Percentiles rank a stretch among this genome's conserved stretches.
phyloP scores from a whole-genome alignment of 805 yeast species.

The Tetrapisispora nanseiensis region DNA sequence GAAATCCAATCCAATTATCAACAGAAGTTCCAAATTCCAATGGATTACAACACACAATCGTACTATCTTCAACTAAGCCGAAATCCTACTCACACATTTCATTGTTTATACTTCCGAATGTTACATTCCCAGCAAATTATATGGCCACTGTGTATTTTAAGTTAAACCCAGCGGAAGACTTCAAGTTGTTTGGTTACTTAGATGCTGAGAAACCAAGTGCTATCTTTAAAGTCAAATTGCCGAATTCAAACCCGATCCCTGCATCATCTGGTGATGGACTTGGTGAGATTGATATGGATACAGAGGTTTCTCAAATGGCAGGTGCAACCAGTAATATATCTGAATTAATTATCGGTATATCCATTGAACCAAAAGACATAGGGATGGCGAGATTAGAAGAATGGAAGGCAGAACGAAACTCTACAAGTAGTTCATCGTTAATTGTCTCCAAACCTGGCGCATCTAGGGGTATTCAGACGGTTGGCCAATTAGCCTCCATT shows the following conservation, averaged over 20 bases:
- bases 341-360: conserved; percentile 62
- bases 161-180: conserved; percentile 48
- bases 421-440: conserved; percentile 15
- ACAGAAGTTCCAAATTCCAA: conserved; percentile 31
- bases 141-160: conserved; percentile 88
- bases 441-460: conserved; percentile 23
- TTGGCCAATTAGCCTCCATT: conserved; percentile 25
- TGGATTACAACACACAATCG: conserved; percentile 30
- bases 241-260: conserved; percentile 7
- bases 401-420: conserved; percentile 27
- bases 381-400: conserved; percentile 51
- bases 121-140: conserved; percentile 55
- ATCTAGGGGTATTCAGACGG: conserved; percentile 19
- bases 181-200: conserved; percentile 57
- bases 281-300: conserved; percentile 51
- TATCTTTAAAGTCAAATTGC: conserved; percentile 63
- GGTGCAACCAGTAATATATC: conserved; percentile 29
- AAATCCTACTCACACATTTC: conserved; percentile 57
- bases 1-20: conserved; percentile 30
- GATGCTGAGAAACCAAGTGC: conserved; percentile 74
- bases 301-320: conserved; percentile 35
- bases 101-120: conserved; percentile 75
- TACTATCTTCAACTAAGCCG: conserved; percentile 28
- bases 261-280: conserved; percentile 29
- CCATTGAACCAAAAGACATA: conserved; percentile 66